A percentile compares a stretch with the other conserved stretches of the same genome.
These are phyloP conservation scores for Neurospora tetrasperma DNA, from an alignment of 495 filamentous ascomycete species.

Conservation along the genomic window DNA sequence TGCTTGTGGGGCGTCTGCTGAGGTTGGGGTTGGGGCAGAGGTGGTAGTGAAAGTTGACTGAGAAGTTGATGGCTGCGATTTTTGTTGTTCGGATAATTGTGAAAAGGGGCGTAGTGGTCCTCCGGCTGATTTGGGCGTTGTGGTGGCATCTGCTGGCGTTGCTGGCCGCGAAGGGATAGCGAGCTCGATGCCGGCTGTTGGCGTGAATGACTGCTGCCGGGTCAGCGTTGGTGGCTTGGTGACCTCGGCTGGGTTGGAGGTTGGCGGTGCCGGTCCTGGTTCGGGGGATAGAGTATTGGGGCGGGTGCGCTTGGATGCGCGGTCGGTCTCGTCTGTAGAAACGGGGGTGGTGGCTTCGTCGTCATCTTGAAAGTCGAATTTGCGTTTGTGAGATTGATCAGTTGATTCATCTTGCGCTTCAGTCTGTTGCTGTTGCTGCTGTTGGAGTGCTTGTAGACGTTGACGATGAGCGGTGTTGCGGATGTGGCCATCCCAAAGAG, in stretches of 20 bases:
- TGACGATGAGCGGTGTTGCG: conserved; percentile 38
- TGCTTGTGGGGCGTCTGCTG: conserved; percentile 8
- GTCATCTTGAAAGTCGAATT: conserved; percentile 28
- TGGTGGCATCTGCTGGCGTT: conserved; percentile 30
- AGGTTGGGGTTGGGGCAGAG: conserved; percentile 6
- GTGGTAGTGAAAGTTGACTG: neutral
- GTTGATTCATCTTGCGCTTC: neutral
- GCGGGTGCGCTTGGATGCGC: conserved; percentile 33
- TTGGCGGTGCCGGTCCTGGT: conserved; percentile 11
- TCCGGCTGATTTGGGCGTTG: conserved; percentile 14
- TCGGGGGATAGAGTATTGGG: conserved; percentile 16
- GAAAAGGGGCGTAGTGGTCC: neutral
- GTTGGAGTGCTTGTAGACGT: conserved; percentile 19
- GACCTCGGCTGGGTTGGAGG: neutral
- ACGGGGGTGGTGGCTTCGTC: conserved; percentile 23
- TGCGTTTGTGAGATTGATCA: conserved; percentile 24
- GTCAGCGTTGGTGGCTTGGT: conserved; percentile 19
- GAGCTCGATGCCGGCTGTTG: conserved; percentile 39
- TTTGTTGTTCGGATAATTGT: neutral
- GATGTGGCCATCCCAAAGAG: conserved; percentile 50
- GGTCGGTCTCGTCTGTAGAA: conserved; percentile 12
- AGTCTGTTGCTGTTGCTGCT: conserved; percentile 4
- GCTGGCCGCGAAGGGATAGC: conserved; percentile 47
- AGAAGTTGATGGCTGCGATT: neutral
- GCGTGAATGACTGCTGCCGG: conserved; percentile 28